A percentile compares a stretch with the other conserved stretches of the same genome.
Conservation (phyloP, 371 early-diverging fungal species). For the Umbelopsis sp. region DNA sequence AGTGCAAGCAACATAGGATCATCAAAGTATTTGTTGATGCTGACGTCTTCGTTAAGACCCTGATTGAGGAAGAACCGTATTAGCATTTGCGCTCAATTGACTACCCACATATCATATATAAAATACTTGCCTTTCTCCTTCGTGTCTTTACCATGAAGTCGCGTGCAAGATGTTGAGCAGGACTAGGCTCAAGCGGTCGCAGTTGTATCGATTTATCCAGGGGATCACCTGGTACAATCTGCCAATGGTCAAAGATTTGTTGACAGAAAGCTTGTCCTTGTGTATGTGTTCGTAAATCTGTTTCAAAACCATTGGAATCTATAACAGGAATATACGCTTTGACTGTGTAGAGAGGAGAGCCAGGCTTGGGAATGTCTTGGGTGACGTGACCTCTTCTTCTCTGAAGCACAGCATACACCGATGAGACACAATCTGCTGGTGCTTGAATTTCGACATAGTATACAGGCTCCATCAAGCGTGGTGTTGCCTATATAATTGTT, state of each 20-base stretch:
- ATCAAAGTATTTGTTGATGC: slow-evolving; percentile 94
- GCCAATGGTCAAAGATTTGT: slow-evolving; percentile 97
- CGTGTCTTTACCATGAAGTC: slow-evolving; percentile 98
- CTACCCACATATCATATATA: not conserved
- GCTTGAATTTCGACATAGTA: slow-evolving; percentile 95
- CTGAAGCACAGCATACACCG: slow-evolving; percentile 93
- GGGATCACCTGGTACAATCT: slow-evolving; percentile 97
- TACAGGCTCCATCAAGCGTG: slow-evolving; percentile 97
- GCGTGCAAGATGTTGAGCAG: slow-evolving; percentile 86
- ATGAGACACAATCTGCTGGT: slow-evolving; percentile 94
- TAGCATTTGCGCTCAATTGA: not conserved
- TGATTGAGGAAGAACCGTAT: slow-evolving; percentile 20
- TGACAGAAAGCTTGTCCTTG: slow-evolving; percentile 97
- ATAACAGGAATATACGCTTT: slow-evolving; percentile 95
- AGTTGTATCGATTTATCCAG: slow-evolving; percentile 87
- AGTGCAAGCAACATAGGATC: slow-evolving; percentile 81
- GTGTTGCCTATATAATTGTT: slow-evolving; percentile 70
- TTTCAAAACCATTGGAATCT: slow-evolving; percentile 96
- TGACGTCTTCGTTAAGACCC: slow-evolving; percentile 90
- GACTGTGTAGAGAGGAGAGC: slow-evolving; percentile 93
- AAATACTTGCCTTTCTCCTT: slow-evolving; percentile 77
- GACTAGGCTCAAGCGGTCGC: slow-evolving; percentile 88
- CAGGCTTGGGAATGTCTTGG: slow-evolving; percentile 94
- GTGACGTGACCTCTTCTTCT: slow-evolving; percentile 97
- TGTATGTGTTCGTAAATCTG: slow-evolving; percentile 94